These are phyloP conservation scores for Halophytophthora batemanensis DNA, from an alignment of 352 stramenopile genomes.

Conservation along the genomic window DNA sequence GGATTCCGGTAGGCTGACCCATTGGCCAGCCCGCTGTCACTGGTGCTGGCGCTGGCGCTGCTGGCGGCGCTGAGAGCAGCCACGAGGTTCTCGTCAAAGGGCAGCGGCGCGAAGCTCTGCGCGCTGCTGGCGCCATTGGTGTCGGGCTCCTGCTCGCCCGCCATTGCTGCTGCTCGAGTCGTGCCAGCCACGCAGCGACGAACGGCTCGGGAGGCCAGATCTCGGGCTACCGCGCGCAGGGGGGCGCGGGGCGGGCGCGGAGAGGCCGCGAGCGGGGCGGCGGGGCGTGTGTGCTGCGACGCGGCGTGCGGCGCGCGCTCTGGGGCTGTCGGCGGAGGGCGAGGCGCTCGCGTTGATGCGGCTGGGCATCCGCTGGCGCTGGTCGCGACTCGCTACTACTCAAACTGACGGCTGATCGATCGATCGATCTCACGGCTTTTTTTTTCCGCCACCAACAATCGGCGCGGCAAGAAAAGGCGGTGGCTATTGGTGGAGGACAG, in stretches of 20 bases:
- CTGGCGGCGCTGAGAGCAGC: conserved; percentile 11
- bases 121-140: conserved; percentile 9
- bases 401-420: neutral
- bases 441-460: conserved; percentile 8
- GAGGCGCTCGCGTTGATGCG: neutral
- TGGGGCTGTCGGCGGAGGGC: no score
- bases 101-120: conserved; percentile 34
- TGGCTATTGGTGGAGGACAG: conserved; percentile 37
- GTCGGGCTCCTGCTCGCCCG: conserved; percentile 21
- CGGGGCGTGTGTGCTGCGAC: no score
- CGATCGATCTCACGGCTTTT: conserved; percentile 2
- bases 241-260: no score
- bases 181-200: no score
- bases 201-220: no score
- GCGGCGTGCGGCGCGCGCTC: neutral
- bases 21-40: no score
- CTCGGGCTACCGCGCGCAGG: no score
- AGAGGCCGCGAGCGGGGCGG: no score
- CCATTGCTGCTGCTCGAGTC: conserved; percentile 3
- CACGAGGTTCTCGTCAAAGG: conserved; percentile 65
- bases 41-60: no score
- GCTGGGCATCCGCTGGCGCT: neutral
- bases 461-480: neutral
- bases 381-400: no score
- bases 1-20: neutral